phyloP scores from a whole-genome alignment of 73 alveolate species.

The Stentor roeselii region DNA sequence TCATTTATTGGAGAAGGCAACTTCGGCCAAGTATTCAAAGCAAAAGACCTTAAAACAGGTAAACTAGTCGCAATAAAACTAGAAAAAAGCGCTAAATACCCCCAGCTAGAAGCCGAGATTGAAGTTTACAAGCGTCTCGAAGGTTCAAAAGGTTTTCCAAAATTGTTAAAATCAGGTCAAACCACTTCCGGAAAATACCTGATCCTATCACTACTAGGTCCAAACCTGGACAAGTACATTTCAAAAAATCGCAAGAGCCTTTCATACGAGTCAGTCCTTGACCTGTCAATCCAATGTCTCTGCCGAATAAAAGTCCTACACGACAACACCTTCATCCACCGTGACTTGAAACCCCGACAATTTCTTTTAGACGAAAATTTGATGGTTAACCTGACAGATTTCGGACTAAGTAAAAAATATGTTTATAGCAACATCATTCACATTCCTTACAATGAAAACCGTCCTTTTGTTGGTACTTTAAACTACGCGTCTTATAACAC shows the following conservation, averaged over 20 bases:
- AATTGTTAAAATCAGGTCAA: constrained; percentile 65
- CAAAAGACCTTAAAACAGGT: constrained; percentile 42
- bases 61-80: constrained; percentile 47
- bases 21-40: constrained; percentile 60
- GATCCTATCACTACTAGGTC: constrained; percentile 81
- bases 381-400: constrained; percentile 46
- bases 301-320: constrained; percentile 67
- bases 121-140: constrained; percentile 44
- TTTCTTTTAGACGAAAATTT: constrained; percentile 45
- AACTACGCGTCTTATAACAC: constrained; percentile 46
- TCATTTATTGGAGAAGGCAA: constrained; percentile 56
- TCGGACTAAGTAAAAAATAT: constrained; percentile 72
- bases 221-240: constrained; percentile 56
- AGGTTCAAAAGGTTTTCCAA: constrained; percentile 72
- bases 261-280: constrained; percentile 54
- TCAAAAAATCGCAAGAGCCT: constrained; percentile 43
- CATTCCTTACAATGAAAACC: constrained; percentile 51
- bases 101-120: constrained; percentile 37
- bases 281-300: constrained; percentile 63
- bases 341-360: constrained; percentile 72
- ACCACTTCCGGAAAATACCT: constrained; percentile 67
- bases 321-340: constrained; percentile 47
- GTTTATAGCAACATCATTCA: constrained; percentile 49
- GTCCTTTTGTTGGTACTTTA: constrained; percentile 55
- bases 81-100: constrained; percentile 33